Conservation (phyloP, 129 eudicot genomes). For the Ambrosia trifida region DNA sequence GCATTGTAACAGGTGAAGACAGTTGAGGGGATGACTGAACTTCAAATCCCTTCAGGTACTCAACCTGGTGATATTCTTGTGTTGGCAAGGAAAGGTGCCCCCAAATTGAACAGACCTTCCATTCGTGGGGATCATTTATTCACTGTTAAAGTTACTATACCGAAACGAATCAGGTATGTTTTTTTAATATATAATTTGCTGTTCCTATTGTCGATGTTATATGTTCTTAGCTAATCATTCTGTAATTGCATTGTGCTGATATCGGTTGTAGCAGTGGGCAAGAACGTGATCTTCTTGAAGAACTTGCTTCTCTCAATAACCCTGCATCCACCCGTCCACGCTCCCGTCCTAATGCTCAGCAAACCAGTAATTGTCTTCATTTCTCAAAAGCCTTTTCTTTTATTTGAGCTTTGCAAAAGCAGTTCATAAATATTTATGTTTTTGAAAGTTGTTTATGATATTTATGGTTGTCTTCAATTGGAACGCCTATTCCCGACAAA, state of each 20-base stretch:
- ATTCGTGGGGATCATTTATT: constrained; percentile 97
- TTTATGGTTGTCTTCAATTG: too few species aligned
- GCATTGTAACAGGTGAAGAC: constrained; percentile 74
- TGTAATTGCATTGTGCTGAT: constrained; percentile 13
- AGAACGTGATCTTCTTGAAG: constrained; percentile 91
- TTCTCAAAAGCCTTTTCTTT: not conserved
- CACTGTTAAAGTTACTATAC: constrained; percentile 83
- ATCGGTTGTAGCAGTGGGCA: constrained; percentile 45
- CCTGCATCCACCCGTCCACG: constrained; percentile 51
- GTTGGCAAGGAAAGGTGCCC: constrained; percentile 92
- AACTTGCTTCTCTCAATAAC: constrained; percentile 67
- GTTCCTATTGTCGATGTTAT: not conserved
- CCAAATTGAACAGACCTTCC: constrained; percentile 88
- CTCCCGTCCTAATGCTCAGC: constrained; percentile 57
- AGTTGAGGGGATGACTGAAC: constrained; percentile 81
- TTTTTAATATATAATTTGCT: not conserved
- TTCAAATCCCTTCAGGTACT: constrained; percentile 93
- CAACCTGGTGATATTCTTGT: constrained; percentile 98
- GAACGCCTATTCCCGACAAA: not conserved
- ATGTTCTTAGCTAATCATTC: constrained; percentile 12
- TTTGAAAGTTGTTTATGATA: too few species aligned
- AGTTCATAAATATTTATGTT: too few species aligned
- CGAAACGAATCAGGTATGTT: constrained; percentile 80
- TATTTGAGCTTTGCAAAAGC: not conserved
- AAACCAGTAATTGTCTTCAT: constrained; percentile 45